Evolutionary conservation across 768 basidiomycete species (phyloP).

Genomic region (Suillus discolor): DNA sequence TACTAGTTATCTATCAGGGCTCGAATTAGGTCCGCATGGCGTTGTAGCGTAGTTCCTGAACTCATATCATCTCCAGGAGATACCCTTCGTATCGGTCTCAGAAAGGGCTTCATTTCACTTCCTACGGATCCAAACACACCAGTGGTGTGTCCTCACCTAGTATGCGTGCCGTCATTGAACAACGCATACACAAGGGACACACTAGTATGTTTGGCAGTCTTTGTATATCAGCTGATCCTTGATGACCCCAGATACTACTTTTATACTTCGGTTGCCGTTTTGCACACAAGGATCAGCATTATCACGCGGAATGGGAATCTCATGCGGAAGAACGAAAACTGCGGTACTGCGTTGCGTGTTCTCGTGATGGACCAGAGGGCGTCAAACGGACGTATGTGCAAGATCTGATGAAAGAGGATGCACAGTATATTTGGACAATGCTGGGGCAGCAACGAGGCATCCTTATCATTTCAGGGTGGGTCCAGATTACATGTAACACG

Average conservation of each 20-base stretch:
- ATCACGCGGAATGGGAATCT: slow-evolving; percentile 66
- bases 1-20: slow-evolving; percentile 72
- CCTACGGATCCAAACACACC: slow-evolving; percentile 56
- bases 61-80: slow-evolving; percentile 45
- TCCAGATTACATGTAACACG: slow-evolving; percentile 9
- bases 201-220: slow-evolving; percentile 41
- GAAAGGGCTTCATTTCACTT: slow-evolving; percentile 63
- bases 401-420: slow-evolving; percentile 74
- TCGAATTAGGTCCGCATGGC: slow-evolving; percentile 53
- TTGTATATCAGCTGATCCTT: background rate
- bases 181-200: slow-evolving; percentile 61
- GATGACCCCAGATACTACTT: slow-evolving; percentile 57
- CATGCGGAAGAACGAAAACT: slow-evolving; percentile 32
- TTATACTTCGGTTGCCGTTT: slow-evolving; percentile 94
- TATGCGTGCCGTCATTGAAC: slow-evolving; percentile 84
- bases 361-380: slow-evolving; percentile 40
- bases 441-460: slow-evolving; percentile 57
- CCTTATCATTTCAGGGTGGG: slow-evolving; percentile 91
- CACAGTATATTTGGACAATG: slow-evolving; percentile 57
- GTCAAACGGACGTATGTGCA: slow-evolving; percentile 51
- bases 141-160: slow-evolving; percentile 89
- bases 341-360: slow-evolving; percentile 73
- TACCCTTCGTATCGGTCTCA: slow-evolving; percentile 61
- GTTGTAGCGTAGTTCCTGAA: background rate
- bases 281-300: slow-evolving; percentile 75